Evolutionary conservation across 2,329 filamentous ascomycete species (phyloP).

Genomic region (Fusarium succisae): DNA sequence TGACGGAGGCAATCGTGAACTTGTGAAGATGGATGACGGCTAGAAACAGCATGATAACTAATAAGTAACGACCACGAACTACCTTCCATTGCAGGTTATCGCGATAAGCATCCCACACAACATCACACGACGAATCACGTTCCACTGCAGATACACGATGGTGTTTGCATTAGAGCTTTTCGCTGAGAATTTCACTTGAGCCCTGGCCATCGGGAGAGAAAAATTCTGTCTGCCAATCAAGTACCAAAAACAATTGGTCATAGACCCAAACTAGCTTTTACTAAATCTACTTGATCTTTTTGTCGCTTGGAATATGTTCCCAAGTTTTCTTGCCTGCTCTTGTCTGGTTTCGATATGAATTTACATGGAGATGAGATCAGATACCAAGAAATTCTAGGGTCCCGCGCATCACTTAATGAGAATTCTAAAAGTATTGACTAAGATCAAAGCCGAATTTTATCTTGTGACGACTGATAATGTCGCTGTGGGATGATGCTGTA

Average conservation of each 20-base stretch:
- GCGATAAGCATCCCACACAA: slow-evolving; percentile 26
- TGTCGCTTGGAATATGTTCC: not conserved
- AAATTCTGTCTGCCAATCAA: no score
- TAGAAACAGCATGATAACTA: not conserved
- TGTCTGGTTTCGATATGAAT: not conserved
- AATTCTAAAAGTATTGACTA: not conserved
- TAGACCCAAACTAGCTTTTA: not conserved
- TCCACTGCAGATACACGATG: not conserved
- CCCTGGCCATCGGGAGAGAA: not conserved
- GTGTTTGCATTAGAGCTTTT: not conserved
- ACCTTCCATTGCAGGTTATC: slow-evolving; percentile 26
- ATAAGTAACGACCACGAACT: not conserved
- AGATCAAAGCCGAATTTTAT: not conserved
- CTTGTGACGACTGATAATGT: not conserved
- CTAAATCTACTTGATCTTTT: not conserved
- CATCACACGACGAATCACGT: not conserved
- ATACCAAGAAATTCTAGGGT: not conserved
- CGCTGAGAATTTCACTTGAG: not conserved
- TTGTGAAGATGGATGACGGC: not conserved
- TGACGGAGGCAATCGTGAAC: not conserved
- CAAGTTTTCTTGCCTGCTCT: not conserved
- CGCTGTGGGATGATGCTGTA: not conserved
- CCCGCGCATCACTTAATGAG: not conserved
- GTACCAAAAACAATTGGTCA: no score
- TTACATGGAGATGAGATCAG: not conserved